Percentiles rank a stretch among this genome's conserved stretches.
phyloP scores from a whole-genome alignment of 139 green algal genomes.

The Haematococcus sp. region DNA sequence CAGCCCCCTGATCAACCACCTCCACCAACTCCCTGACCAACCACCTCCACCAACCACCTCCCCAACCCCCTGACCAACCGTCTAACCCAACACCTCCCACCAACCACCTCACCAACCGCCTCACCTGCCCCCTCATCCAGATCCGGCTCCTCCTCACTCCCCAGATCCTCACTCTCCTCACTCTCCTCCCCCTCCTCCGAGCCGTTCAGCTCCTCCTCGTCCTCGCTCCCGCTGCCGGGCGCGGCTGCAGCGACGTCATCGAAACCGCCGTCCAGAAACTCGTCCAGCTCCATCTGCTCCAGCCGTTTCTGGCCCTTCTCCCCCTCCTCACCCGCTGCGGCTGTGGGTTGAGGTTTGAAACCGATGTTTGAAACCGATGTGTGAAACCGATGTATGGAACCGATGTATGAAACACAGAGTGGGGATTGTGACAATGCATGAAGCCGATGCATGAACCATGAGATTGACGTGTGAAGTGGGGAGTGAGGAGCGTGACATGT shows the following conservation, averaged over 20 bases:
- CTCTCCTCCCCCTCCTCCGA: slow-evolving; percentile 3
- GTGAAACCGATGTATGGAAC: no score
- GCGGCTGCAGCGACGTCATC: slow-evolving; percentile 14
- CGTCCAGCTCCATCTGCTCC: slow-evolving; percentile 45
- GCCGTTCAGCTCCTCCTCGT: slow-evolving; percentile 9
- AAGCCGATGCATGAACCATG: background rate
- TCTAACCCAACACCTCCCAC: background rate
- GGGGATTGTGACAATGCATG: background rate
- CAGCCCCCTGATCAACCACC: background rate
- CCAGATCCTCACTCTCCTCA: background rate
- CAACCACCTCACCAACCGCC: no score
- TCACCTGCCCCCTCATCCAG: slow-evolving; percentile 6
- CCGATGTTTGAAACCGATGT: no score
- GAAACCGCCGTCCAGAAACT: slow-evolving; percentile 51
- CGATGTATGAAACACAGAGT: no score
- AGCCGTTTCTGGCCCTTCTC: background rate
- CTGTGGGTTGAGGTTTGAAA: no score
- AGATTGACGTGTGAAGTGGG: no score
- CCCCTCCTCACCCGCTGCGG: slow-evolving; percentile 2
- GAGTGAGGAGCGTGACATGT: no score
- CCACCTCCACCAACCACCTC: background rate
- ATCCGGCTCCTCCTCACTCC: background rate
- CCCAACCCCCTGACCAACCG: background rate
- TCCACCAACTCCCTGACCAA: background rate
- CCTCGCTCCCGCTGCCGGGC: slow-evolving; percentile 13